A percentile compares a stretch with the other conserved stretches of the same genome.
Evolutionary conservation across 1,284 basidiomycete genomes (phyloP).

Genomic region (Exobasidium rhododendri): DNA sequence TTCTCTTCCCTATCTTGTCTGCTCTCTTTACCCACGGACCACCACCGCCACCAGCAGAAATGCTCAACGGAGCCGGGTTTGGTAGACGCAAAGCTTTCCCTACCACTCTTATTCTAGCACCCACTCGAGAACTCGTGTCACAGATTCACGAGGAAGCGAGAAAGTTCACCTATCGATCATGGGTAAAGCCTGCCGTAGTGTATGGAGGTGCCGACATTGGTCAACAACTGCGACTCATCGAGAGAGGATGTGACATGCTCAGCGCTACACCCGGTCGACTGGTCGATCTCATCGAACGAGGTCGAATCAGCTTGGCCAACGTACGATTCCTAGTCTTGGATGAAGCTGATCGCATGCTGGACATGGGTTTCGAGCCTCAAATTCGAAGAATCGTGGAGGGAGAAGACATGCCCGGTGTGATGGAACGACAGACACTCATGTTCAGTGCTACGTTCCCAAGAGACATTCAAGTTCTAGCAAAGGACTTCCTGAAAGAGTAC

Average conservation of each 20-base stretch:
- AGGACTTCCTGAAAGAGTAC: constrained; percentile 78
- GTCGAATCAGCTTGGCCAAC: constrained; percentile 91
- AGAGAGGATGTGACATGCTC: constrained; percentile 94
- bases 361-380: constrained; percentile 99
- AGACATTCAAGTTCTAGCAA: constrained; percentile 95
- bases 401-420: constrained; percentile 93
- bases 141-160: constrained; percentile 99
- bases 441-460: constrained; percentile 99
- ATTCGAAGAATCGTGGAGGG: constrained; percentile 96
- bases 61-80: constrained; percentile 57
- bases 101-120: constrained; percentile 90
- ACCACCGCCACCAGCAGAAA: constrained; percentile 63
- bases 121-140: constrained; percentile 95
- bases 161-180: constrained; percentile 98
- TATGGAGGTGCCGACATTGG: constrained; percentile 99
- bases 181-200: constrained; percentile 97
- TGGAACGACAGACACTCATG: constrained; percentile 97
- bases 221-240: constrained; percentile 86
- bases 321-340: constrained; percentile 97
- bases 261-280: constrained; percentile 98
- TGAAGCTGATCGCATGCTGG: constrained; percentile 99
- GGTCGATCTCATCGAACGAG: constrained; percentile 96
- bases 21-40: constrained; percentile 86
- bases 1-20: constrained; percentile 98
- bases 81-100: constrained; percentile 88